A percentile compares a stretch with the other conserved stretches of the same genome.
Conservation (phyloP, 352 stramenopile species). For the Pythium sukuiense region DNA sequence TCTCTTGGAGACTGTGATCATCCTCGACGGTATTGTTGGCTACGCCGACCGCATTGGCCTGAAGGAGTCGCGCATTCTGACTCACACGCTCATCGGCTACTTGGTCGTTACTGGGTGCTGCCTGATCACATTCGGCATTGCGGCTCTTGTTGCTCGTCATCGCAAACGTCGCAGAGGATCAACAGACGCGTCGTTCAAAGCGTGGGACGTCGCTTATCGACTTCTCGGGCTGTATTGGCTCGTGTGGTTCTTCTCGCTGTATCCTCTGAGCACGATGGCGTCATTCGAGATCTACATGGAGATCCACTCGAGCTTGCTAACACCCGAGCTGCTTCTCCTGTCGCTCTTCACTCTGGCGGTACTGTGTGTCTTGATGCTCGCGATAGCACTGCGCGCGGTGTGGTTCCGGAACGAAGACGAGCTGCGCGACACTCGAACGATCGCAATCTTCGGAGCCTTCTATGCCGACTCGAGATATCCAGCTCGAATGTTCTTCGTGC, state of each 20-base stretch:
- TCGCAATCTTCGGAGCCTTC: conserved; percentile 60
- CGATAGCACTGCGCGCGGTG: conserved; percentile 53
- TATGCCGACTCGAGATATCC: conserved; percentile 65
- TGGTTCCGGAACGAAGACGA: conserved; percentile 54
- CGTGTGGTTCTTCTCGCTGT: conserved; percentile 63
- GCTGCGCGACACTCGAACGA: conserved; percentile 54
- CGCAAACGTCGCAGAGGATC: conserved; percentile 39
- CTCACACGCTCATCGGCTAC: conserved; percentile 42
- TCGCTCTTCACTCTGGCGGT: conserved; percentile 46
- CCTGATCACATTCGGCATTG: conserved; percentile 41
- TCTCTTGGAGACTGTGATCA: conserved; percentile 50
- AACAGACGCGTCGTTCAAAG: conserved; percentile 9
- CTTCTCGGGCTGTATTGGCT: conserved; percentile 61
- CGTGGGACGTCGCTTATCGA: conserved; percentile 52
- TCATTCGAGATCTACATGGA: conserved; percentile 77
- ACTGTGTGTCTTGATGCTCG: conserved; percentile 46
- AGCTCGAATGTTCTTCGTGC: conserved; percentile 65
- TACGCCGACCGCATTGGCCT: conserved; percentile 61
- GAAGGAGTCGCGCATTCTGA: conserved; percentile 49
- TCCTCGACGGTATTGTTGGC: conserved; percentile 57
- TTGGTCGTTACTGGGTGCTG: conserved; percentile 33
- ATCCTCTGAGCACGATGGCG: conserved; percentile 58
- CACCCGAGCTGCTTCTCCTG: conserved; percentile 33
- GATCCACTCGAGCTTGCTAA: conserved; percentile 33
- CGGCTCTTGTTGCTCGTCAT: conserved; percentile 48